Evolutionary conservation across 1,284 basidiomycete genomes (phyloP).

Genomic region (Ustilago sp.): DNA sequence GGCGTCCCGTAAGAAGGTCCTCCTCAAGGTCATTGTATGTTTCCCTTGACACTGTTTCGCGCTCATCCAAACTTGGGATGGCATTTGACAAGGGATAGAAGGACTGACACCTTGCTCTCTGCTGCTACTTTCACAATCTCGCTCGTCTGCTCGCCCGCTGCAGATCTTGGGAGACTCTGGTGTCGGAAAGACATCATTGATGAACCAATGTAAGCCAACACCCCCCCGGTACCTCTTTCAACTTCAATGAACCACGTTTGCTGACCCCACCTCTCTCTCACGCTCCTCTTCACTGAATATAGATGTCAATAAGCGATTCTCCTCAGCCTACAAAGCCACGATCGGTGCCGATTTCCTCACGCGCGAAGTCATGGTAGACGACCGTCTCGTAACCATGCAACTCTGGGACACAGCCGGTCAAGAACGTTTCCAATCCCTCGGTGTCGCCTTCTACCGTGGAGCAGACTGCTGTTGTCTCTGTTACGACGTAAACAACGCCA

Average conservation of each 20-base stretch:
- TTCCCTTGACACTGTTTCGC: background rate
- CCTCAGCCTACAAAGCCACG: conserved; percentile 91
- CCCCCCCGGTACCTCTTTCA: background rate
- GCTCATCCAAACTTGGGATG: background rate
- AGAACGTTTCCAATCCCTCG: conserved; percentile 98
- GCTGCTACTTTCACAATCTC: background rate
- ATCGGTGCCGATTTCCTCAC: conserved; percentile 77
- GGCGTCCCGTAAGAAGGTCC: conserved; percentile 78
- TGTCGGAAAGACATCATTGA: conserved; percentile 99
- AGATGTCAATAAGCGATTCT: conserved; percentile 99
- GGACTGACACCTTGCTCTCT: conserved; percentile 4
- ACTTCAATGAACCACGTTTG: background rate
- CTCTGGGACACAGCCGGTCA: conserved; percentile 99
- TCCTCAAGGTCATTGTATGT: conserved; percentile 79
- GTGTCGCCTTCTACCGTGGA: conserved; percentile 98
- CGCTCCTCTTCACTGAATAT: background rate
- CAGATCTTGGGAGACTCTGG: conserved; percentile 71
- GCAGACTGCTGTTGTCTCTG: conserved; percentile 96
- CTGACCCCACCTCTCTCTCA: background rate
- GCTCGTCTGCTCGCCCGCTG: background rate
- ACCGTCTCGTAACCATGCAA: conserved; percentile 95
- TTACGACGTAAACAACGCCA: conserved; percentile 98
- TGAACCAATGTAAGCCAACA: conserved; percentile 84
- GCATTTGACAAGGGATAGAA: background rate
- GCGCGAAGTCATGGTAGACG: conserved; percentile 98